Evolutionary conservation across 73 alveolate genomes (phyloP).

Genomic region (Paramecium caudatum): DNA sequence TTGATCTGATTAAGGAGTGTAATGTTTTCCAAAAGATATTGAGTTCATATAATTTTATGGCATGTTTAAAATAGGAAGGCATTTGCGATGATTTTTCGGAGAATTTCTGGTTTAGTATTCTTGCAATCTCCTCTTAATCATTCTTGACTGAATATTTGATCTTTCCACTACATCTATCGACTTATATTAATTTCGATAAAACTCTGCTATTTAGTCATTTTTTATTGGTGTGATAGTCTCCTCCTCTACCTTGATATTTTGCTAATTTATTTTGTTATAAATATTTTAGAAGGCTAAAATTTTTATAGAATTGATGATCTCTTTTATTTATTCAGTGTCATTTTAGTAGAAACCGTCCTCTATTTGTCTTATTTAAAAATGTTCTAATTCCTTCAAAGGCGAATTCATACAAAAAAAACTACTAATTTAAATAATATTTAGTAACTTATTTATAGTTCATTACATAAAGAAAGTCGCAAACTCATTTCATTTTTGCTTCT

Average conservation of each 20-base stretch:
- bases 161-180: constrained; percentile 7
- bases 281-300: not conserved
- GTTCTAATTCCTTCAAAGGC: not conserved
- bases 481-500: too few species aligned
- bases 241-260: not conserved
- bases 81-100: not conserved
- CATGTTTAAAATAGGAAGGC: not conserved
- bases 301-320: not conserved
- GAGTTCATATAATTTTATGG: not conserved
- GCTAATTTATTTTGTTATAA: not conserved
- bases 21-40: not conserved
- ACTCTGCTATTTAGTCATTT: not conserved
- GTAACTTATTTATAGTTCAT: too few species aligned
- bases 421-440: not conserved
- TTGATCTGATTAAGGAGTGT: not conserved
- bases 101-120: constrained; percentile 19
- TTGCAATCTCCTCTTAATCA: not conserved
- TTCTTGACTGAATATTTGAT: not conserved
- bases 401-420: not conserved
- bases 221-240: not conserved
- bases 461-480: too few species aligned
- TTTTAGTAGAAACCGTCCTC: not conserved
- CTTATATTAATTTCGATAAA: not conserved
- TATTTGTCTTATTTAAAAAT: not conserved
- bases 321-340: not conserved